Percentiles rank a stretch among this genome's conserved stretches.
These are phyloP conservation scores for Oryza coarctata DNA, from an alignment of 176 grass and related monocot species.

Conservation along the genomic window DNA sequence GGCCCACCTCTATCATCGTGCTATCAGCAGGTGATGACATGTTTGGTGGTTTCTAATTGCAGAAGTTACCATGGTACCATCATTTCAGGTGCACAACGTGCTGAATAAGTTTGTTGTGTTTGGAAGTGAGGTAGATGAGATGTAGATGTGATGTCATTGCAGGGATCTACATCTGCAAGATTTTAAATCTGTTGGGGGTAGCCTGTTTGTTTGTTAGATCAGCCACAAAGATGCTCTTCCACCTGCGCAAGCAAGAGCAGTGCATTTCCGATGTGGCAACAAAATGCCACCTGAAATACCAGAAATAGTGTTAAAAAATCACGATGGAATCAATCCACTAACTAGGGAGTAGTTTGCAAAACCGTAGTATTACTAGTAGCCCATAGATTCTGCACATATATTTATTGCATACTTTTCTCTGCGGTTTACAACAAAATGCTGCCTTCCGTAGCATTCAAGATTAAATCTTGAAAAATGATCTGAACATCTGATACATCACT, in stretches of 20 bases:
- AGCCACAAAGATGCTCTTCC: constrained; percentile 11
- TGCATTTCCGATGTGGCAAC: constrained; percentile 26
- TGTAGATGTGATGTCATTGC: constrained; percentile 20
- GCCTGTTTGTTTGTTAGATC: constrained; percentile 14
- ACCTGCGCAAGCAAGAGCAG: constrained; percentile 31
- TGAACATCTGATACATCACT: background rate
- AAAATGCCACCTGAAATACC: constrained; percentile 12
- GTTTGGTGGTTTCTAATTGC: background rate
- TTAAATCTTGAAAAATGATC: background rate
- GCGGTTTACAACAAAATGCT: background rate
- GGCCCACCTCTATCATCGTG: background rate
- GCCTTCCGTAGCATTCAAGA: background rate
- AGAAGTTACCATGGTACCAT: background rate
- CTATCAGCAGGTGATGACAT: background rate
- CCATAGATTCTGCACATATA: background rate
- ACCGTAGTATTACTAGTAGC: background rate
- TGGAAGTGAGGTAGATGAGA: background rate
- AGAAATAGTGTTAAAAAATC: background rate
- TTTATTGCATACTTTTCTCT: background rate
- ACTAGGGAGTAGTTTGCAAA: constrained; percentile 13
- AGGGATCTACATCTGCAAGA: background rate
- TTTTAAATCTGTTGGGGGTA: constrained; percentile 14
- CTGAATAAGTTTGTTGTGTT: background rate
- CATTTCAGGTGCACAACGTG: background rate
- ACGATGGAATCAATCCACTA: background rate